Evolutionary conservation across 1,284 basidiomycete species (phyloP).

Genomic region (Sphaerobolus stellatus): DNA sequence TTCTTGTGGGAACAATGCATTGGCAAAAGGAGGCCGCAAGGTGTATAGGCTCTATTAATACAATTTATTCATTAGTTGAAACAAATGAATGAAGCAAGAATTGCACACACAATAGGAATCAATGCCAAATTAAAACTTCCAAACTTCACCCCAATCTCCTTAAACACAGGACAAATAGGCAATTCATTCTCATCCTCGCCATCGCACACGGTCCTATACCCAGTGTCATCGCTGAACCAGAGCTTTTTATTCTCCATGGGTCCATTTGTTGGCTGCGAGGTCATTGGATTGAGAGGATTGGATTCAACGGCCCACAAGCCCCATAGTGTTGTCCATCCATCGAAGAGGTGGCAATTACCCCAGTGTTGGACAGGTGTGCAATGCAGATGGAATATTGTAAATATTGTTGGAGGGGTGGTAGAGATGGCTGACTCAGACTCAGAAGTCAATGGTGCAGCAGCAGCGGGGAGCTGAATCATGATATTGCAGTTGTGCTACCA

Average conservation of each 20-base stretch:
- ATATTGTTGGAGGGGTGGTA: background rate
- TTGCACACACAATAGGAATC: conserved; percentile 63
- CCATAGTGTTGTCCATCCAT: conserved; percentile 59
- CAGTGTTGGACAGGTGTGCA: conserved; percentile 57
- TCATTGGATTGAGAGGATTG: no score
- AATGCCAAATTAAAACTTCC: conserved; percentile 62
- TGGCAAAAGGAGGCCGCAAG: conserved; percentile 55
- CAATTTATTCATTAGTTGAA: conserved; percentile 13
- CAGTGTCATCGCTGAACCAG: conserved; percentile 74
- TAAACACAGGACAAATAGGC: conserved; percentile 66
- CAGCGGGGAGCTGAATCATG: conserved; percentile 31
- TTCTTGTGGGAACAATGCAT: conserved; percentile 63
- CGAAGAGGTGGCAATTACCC: conserved; percentile 46
- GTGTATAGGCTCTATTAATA: conserved; percentile 55
- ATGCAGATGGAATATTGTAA: conserved; percentile 31
- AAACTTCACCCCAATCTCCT: conserved; percentile 60
- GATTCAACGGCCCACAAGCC: conserved; percentile 58
- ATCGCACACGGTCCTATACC: conserved; percentile 46
- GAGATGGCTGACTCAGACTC: background rate
- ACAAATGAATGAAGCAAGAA: conserved; percentile 20
- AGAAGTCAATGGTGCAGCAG: conserved; percentile 14
- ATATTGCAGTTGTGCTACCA: conserved; percentile 64
- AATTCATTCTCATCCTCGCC: conserved; percentile 50
- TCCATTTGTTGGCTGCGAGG: no score
- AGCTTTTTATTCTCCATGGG: conserved; percentile 37